Conservation (phyloP, 202 grass and related monocot genomes). For the Alloteropsis angusta region DNA sequence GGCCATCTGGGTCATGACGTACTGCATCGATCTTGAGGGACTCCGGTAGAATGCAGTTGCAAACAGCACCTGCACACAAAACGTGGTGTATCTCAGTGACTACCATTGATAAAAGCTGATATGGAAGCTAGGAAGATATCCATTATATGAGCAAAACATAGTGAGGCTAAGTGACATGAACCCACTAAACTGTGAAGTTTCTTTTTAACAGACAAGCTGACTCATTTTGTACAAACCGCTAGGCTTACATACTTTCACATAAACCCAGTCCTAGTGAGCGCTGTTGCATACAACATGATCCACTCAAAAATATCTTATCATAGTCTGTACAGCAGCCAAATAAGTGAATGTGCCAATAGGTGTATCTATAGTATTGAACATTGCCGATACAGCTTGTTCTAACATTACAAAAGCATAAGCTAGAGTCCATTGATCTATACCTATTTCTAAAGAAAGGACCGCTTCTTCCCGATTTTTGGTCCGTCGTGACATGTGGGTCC, state of each 20-base stretch:
- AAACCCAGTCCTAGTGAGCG: not conserved
- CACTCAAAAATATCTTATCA: no score
- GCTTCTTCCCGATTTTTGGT: no score
- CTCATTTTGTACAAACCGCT: not conserved
- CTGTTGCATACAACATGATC: not conserved
- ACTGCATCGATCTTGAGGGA: constrained; percentile 56
- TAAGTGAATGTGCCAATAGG: not conserved
- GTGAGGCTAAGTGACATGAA: not conserved
- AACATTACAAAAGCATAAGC: not conserved
- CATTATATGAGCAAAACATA: not conserved
- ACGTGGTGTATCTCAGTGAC: not conserved
- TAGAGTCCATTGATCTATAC: not conserved
- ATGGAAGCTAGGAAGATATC: not conserved
- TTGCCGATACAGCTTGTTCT: not conserved
- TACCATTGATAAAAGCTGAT: not conserved
- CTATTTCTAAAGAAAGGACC: no score
- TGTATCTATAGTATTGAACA: not conserved
- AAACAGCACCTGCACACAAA: constrained; percentile 44
- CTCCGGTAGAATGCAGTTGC: constrained; percentile 66
- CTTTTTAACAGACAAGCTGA: not conserved
- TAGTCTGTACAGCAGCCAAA: not conserved
- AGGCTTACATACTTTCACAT: not conserved
- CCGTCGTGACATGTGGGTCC: no score
- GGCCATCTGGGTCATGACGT: constrained; percentile 43
- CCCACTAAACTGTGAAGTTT: not conserved